Conservation (phyloP, 768 basidiomycete genomes). For the Cantharellus anzutake region DNA sequence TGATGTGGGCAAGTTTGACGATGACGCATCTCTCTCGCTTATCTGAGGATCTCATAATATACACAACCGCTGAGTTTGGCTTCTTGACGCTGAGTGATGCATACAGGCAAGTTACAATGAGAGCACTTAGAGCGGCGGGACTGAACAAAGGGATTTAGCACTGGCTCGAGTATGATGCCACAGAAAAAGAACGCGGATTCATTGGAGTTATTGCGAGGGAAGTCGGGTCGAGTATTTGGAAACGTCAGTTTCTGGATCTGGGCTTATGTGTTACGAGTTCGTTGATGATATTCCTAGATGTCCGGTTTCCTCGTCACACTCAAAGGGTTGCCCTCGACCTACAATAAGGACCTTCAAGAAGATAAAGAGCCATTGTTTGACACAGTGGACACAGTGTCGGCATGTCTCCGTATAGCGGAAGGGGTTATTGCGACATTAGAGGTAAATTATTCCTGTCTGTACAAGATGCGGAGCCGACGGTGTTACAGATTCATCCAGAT, state of each 20-base stretch:
- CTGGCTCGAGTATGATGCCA: constrained; percentile 98
- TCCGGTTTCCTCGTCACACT: constrained; percentile 93
- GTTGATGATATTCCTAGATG: constrained; percentile 36
- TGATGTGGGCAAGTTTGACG: constrained; percentile 87
- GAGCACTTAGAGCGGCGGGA: not conserved
- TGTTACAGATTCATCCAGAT: constrained; percentile 54
- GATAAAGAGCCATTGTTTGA: constrained; percentile 98
- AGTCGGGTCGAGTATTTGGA: constrained; percentile 87
- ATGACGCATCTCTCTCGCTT: constrained; percentile 90
- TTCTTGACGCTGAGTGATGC: constrained; percentile 94
- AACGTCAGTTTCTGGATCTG: constrained; percentile 28
- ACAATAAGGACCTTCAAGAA: constrained; percentile 98
- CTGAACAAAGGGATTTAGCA: constrained; percentile 28
- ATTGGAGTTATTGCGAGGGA: constrained; percentile 84
- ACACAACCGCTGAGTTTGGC: constrained; percentile 93
- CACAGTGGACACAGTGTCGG: constrained; percentile 70
- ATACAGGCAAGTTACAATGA: constrained; percentile 49
- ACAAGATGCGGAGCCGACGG: not conserved
- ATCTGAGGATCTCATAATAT: constrained; percentile 92
- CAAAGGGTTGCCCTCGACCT: constrained; percentile 94
- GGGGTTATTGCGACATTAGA: constrained; percentile 85
- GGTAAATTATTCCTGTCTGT: constrained; percentile 24
- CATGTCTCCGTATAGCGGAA: constrained; percentile 80
- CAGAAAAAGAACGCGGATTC: constrained; percentile 99
- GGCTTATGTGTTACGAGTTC: not conserved